A percentile compares a stretch with the other conserved stretches of the same genome.
These are phyloP conservation scores for Mollisiaceae sp. DNA, from an alignment of 2,329 filamentous ascomycete genomes.

Conservation along the genomic window DNA sequence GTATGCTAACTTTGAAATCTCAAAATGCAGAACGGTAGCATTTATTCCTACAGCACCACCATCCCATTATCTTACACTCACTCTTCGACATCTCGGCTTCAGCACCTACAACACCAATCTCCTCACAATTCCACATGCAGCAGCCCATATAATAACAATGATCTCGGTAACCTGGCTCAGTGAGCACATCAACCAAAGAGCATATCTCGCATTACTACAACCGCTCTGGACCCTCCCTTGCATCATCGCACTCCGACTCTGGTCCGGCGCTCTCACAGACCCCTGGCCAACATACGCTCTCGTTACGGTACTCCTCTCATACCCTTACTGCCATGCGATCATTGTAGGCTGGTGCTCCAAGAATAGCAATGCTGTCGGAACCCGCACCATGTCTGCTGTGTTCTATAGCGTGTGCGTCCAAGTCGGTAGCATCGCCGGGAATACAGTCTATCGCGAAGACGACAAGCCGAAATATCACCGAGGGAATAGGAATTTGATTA, in stretches of 20 bases:
- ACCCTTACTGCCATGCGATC: slow-evolving; percentile 41
- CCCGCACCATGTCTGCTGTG: slow-evolving; percentile 65
- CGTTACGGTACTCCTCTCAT: slow-evolving; percentile 39
- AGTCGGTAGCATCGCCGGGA: slow-evolving; percentile 49
- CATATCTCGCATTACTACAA: slow-evolving; percentile 44
- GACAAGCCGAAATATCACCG: slow-evolving; percentile 60
- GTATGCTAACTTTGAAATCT: neutral
- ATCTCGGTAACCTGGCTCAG: slow-evolving; percentile 53
- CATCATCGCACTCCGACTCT: slow-evolving; percentile 44
- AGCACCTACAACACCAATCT: slow-evolving; percentile 51
- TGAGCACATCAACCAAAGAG: slow-evolving; percentile 47
- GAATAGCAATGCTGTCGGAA: slow-evolving; percentile 67
- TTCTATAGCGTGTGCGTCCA: slow-evolving; percentile 57
- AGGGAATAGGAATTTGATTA: slow-evolving; percentile 63
- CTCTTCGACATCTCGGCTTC: slow-evolving; percentile 45
- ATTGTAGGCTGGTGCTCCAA: slow-evolving; percentile 52
- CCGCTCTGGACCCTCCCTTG: slow-evolving; percentile 50
- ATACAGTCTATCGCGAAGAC: slow-evolving; percentile 55
- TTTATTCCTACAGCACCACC: slow-evolving; percentile 56
- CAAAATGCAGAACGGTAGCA: slow-evolving; percentile 45
- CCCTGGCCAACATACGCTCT: slow-evolving; percentile 47
- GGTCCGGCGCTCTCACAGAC: slow-evolving; percentile 35
- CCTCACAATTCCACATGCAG: slow-evolving; percentile 51
- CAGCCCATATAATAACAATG: slow-evolving; percentile 50
- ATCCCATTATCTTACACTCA: slow-evolving; percentile 58